Evolutionary conservation across 306 rosid species (phyloP), one percentile per base, ranked within the genome.

Genomic region (Hylodesmum podocarpum): DNA sequence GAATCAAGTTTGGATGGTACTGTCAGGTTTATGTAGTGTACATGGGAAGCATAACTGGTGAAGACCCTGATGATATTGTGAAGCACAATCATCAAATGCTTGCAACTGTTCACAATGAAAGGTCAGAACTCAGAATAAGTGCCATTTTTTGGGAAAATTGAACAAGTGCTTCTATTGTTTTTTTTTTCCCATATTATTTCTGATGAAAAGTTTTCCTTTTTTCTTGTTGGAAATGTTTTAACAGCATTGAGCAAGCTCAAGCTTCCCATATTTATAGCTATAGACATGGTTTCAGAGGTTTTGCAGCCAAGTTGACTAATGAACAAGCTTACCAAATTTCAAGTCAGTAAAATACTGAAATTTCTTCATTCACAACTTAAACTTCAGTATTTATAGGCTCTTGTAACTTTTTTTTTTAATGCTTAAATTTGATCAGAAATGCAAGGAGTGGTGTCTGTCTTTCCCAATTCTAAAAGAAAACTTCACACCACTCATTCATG

Each of bases 401-500:
- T 8, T 73, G 70, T 71, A 54, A 67, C 31, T 75, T 75, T 79
- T 47, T 61, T 0, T 72, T 72, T 63, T 19, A 8, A 6, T 47
- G 58, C 68, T 53, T 16, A 15, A 73, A 75, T 81, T 59, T 89
- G 66, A 80, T 55, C 91, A 91, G 94, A 78, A 78, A 91, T 91
- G 86, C 71, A 85, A 0, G 91, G 89, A 51, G 97, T 91, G 50
- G 86, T 91, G 72, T 91, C 94, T 58, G 97, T 89, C 51, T 89
- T 91, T 75, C 97, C 92, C 28, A 91, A 89, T 80, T 63, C 73
- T 7, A 91, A 86, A 78, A 89, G 97, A 80, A 86, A 49, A 37
- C 63, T 91, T 51, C 94, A 91, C 80, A 91, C 94, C 24, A 91
- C 97, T 53, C 97, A 91, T 83, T 91, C 94, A 25, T 91, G 97